A percentile compares a stretch with the other conserved stretches of the same genome.
phyloP scores from a whole-genome alignment of 257 asterid species.

The Penstemon eatonii region DNA sequence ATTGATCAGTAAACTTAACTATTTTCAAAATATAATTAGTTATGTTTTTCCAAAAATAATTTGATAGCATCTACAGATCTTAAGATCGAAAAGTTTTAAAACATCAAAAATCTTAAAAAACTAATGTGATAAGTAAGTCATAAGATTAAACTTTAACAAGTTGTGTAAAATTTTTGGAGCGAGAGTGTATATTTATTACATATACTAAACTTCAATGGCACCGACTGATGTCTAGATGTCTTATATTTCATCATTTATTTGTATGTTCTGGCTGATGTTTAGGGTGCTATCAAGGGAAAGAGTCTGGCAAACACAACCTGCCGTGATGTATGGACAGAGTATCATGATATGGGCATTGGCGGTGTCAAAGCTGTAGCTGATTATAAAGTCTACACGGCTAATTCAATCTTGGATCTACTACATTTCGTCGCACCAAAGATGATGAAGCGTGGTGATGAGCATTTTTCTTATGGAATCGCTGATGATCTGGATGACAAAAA shows the following conservation, averaged over 20 bases:
- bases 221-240: neutral
- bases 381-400: constrained; percentile 60
- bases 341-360: constrained; percentile 72
- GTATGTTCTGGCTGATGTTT: constrained; percentile 19
- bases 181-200: no score
- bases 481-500: constrained; percentile 58
- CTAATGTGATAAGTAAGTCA: no score
- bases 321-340: constrained; percentile 75
- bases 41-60: no score
- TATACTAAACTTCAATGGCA: no score
- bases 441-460: constrained; percentile 86
- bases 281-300: constrained; percentile 70
- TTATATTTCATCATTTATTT: constrained; percentile 17
- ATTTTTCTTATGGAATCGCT: constrained; percentile 78
- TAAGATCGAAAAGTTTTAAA: no score
- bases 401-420: constrained; percentile 59
- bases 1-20: no score
- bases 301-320: constrained; percentile 59
- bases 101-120: no score
- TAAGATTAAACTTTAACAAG: no score
- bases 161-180: no score
- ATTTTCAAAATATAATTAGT: no score
- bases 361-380: constrained; percentile 71
- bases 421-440: constrained; percentile 82
- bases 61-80: no score